Percentiles rank a stretch among this genome's conserved stretches.
Evolutionary conservation across 257 asterid genomes (phyloP).

Genomic region (Gentiana dahurica): DNA sequence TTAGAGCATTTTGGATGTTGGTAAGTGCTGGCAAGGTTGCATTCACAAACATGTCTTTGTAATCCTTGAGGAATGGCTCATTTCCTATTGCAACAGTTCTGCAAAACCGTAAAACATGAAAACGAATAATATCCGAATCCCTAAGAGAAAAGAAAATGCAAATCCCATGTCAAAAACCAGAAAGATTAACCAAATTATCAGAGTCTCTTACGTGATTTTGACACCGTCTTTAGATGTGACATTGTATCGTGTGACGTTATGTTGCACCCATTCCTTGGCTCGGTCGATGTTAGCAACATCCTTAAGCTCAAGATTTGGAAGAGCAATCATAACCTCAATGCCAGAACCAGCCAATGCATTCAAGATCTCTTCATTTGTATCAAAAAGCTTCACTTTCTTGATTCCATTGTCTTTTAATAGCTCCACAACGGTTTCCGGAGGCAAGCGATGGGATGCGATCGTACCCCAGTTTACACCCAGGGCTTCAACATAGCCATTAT

Average conservation of each 20-base stretch:
- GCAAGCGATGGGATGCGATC: slow-evolving; percentile 18
- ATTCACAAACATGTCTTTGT: not conserved
- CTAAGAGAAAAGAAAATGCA: no score
- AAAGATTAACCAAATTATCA: no score
- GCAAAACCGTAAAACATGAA: not conserved
- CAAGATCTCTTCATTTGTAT: slow-evolving; percentile 15
- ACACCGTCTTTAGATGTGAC: slow-evolving; percentile 19
- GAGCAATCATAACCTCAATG: slow-evolving; percentile 30
- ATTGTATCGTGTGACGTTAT: slow-evolving; percentile 23
- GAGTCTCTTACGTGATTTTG: slow-evolving; percentile 28
- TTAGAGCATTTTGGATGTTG: slow-evolving; percentile 10
- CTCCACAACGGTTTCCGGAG: slow-evolving; percentile 24
- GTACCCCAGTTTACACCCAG: slow-evolving; percentile 34
- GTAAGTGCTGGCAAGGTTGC: slow-evolving; percentile 6
- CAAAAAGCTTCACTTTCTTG: slow-evolving; percentile 29
- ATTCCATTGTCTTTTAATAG: slow-evolving; percentile 28
- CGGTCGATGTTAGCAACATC: slow-evolving; percentile 4
- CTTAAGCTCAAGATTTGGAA: slow-evolving; percentile 19
- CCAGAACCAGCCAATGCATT: slow-evolving; percentile 37
- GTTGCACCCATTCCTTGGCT: slow-evolving; percentile 24
- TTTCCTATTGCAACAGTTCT: slow-evolving; percentile 8
- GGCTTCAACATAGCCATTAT: slow-evolving; percentile 15
- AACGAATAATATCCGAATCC: no score
- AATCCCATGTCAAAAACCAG: no score
- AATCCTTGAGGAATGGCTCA: slow-evolving; percentile 9